Evolutionary conservation across 495 filamentous ascomycete species (phyloP).

Genomic region (Podospora pseudoanserina): DNA sequence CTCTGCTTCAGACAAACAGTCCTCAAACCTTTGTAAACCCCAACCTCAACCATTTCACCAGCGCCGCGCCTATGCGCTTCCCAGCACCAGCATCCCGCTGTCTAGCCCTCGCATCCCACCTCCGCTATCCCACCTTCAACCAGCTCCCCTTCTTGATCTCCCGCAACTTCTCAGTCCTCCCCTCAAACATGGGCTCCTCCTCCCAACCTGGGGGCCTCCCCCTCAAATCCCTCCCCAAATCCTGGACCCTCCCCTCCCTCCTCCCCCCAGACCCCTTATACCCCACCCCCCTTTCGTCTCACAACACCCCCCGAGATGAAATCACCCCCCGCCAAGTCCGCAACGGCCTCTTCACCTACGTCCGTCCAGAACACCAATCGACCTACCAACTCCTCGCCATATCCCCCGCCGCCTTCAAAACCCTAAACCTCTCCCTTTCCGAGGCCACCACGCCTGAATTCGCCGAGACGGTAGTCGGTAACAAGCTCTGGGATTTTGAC

Average conservation of each 20-base stretch:
- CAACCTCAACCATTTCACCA: not conserved
- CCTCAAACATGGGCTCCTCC: constrained; percentile 6
- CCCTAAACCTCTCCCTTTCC: constrained; percentile 65
- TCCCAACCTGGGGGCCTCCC: constrained; percentile 32
- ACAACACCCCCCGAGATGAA: constrained; percentile 68
- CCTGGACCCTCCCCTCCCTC: constrained; percentile 75
- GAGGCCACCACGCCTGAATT: constrained; percentile 74
- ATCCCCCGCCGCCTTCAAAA: constrained; percentile 69
- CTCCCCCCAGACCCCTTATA: constrained; percentile 76
- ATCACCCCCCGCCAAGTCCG: constrained; percentile 82
- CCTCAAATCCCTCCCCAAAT: constrained; percentile 74
- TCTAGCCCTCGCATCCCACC: constrained; percentile 30
- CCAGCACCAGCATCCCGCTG: constrained; percentile 28
- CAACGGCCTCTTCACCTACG: constrained; percentile 83
- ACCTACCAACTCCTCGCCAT: constrained; percentile 76
- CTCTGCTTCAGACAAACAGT: not conserved
- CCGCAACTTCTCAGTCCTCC: not conserved
- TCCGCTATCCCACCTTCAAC: constrained; percentile 14
- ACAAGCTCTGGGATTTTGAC: constrained; percentile 65
- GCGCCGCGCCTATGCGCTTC: constrained; percentile 27
- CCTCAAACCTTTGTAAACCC: not conserved
- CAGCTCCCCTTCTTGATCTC: constrained; percentile 15
- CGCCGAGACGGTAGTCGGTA: constrained; percentile 70
- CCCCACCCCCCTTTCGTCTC: constrained; percentile 73
- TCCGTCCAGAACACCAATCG: constrained; percentile 68